A percentile compares a stretch with the other conserved stretches of the same genome.
Conservation (phyloP, 345 rosid species). For the Mallotus nudiflorus region DNA sequence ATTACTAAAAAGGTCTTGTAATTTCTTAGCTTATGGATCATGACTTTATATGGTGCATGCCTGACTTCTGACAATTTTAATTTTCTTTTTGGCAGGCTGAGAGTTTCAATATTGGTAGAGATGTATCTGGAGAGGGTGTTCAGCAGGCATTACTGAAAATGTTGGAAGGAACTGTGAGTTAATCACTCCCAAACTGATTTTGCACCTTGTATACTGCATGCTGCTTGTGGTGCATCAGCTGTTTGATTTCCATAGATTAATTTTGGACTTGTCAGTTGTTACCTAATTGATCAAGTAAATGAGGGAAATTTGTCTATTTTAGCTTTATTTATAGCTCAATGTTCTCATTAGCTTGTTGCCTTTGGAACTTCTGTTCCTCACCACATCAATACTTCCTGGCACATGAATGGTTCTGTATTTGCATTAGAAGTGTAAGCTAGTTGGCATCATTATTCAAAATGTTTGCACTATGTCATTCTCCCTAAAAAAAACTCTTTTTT, state of each 20-base stretch:
- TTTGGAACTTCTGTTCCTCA: background rate
- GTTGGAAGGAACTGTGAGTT: conserved; percentile 96
- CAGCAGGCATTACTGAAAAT: conserved; percentile 94
- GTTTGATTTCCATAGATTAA: background rate
- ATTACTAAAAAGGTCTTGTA: conserved; percentile 80
- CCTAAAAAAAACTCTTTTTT: background rate
- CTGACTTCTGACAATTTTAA: background rate
- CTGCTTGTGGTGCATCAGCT: background rate
- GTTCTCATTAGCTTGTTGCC: background rate
- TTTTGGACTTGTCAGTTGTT: background rate
- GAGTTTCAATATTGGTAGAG: conserved; percentile 81
- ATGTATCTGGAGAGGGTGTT: conserved; percentile 98
- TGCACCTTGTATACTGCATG: background rate
- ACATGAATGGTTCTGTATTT: background rate
- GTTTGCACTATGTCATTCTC: background rate
- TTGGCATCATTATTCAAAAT: background rate
- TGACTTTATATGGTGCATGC: background rate
- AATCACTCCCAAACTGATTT: background rate
- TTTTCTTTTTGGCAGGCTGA: conserved; percentile 55
- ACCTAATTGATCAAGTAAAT: background rate
- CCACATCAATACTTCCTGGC: background rate
- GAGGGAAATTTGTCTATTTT: background rate
- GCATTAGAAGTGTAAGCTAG: background rate
- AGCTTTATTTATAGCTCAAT: background rate
- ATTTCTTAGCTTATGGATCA: background rate